Conservation (phyloP, 2,329 filamentous ascomycete species). For the Colletotrichum tabaci region DNA sequence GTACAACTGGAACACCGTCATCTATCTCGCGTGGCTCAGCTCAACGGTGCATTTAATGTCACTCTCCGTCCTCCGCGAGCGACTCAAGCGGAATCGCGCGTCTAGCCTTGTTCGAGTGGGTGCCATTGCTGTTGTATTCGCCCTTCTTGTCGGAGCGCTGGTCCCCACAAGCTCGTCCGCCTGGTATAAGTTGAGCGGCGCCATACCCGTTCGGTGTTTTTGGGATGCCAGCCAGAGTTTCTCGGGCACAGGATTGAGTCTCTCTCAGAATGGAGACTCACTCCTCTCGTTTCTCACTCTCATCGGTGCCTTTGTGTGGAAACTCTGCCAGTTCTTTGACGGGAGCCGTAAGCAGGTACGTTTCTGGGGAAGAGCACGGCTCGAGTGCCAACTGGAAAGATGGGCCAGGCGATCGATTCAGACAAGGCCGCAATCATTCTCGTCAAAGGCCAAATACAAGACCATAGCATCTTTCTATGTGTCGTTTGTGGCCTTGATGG, state of each 20-base stretch:
- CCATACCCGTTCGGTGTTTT: background rate
- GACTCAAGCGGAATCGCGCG: background rate
- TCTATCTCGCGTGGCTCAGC: background rate
- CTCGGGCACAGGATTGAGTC: background rate
- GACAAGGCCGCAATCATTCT: background rate
- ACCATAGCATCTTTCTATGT: background rate
- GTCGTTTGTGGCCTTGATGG: background rate
- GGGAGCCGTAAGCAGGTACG: background rate
- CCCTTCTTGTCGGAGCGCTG: background rate
- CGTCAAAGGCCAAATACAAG: background rate
- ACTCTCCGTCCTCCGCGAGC: background rate
- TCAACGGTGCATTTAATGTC: background rate
- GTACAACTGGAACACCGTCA: background rate
- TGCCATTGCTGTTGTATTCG: background rate
- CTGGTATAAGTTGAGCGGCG: background rate
- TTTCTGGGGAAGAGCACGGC: background rate
- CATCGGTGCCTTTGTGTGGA: background rate
- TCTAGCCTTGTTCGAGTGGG: background rate
- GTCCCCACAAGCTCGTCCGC: background rate
- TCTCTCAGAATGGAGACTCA: background rate
- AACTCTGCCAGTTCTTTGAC: background rate
- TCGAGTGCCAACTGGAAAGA: background rate
- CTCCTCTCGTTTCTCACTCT: background rate
- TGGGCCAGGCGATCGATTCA: background rate
- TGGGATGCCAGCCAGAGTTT: background rate